Conservation (phyloP, 192 early-diverging fungal species). For the Lobosporangium transversale region DNA sequence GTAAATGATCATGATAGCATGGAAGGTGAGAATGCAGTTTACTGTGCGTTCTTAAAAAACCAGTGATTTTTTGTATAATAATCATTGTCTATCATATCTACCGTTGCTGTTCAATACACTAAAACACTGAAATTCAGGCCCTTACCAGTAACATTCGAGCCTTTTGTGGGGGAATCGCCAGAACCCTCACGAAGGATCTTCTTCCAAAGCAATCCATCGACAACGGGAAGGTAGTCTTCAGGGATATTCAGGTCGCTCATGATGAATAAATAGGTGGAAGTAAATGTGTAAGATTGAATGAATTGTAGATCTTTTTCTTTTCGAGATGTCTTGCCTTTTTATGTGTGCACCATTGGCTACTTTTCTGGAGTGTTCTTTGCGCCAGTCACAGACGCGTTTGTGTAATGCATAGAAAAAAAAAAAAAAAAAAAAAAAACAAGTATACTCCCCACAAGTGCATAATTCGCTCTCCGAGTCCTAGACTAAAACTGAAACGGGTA, state of each 20-base stretch:
- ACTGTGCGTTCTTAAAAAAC: too few relatives aligned
- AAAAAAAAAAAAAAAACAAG: too few relatives aligned
- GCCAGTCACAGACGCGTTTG: not conserved
- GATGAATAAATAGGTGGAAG: not conserved
- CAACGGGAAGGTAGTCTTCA: slow-evolving; percentile 47
- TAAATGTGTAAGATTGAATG: not conserved
- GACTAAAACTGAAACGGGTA: too few relatives aligned
- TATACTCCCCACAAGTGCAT: not conserved
- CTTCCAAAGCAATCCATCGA: slow-evolving; percentile 50
- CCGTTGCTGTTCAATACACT: too few relatives aligned
- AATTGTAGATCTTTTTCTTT: too few relatives aligned
- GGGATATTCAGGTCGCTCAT: slow-evolving; percentile 51
- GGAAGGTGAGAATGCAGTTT: too few relatives aligned
- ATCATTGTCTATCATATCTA: too few relatives aligned
- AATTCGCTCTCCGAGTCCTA: too few relatives aligned
- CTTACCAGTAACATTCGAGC: slow-evolving; percentile 35
- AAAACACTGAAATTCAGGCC: too few relatives aligned
- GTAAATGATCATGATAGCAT: not conserved
- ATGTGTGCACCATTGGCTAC: too few relatives aligned
- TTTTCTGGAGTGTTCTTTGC: slow-evolving; percentile 22
- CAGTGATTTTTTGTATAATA: too few relatives aligned
- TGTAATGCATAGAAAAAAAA: not conserved
- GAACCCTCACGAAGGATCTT: slow-evolving; percentile 52
- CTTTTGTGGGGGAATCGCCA: slow-evolving; percentile 32
- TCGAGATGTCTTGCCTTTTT: too few relatives aligned